Evolutionary conservation across 2,329 filamentous ascomycete species (phyloP), one percentile per base, ranked within the genome.

Genomic region (Venturia effusa): DNA sequence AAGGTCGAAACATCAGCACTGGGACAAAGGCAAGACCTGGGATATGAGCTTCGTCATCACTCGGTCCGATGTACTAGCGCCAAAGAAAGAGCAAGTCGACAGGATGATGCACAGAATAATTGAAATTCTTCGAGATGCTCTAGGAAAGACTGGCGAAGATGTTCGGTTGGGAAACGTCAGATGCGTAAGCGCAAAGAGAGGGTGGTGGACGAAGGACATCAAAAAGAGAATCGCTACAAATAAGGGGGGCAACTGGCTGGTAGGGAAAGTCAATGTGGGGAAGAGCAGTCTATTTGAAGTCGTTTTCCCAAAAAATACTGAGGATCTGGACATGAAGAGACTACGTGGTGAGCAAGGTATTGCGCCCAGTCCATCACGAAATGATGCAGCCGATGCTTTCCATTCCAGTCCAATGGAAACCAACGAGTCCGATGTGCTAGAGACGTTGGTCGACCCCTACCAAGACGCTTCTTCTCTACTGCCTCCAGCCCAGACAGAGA

Each of bases 181-280:
- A 67, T 91, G 91, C 71, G 92, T 99, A 51, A 97, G 92, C 70
- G 86, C 93, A 11, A 89, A 89, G 71, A 82, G 90, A 65, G 83
- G 84, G 11, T 99, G 95, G 94, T 97, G 93, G 90, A 96, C 92
- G 0, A 88, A 84, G 68, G 80, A 88, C 61, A 78, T 99, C 64
- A 96, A 90, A 74, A 87, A 96, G 68, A 88, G 92, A 59, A 92
- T 99, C 59, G 92, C 86, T 82, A 78, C 86, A 54, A 84, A 90
- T 60, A 92, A 91, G 4, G 93, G 93, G 4, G 94, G 87, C 19
- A 88, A 89, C 19, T 99, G 94, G 93, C 87, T 99, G 80, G 89
- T 99, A 2, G 94, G 94, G n/a, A 97, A 96, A 75, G 91, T 92
- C 67, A 99, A 99, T 71, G 95, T 97, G 2, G 95, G 94, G 30